A percentile compares a stretch with the other conserved stretches of the same genome.
These are phyloP conservation scores for Schwanniomyces occidentalis DNA, from an alignment of 805 yeast species.

Conservation along the genomic window DNA sequence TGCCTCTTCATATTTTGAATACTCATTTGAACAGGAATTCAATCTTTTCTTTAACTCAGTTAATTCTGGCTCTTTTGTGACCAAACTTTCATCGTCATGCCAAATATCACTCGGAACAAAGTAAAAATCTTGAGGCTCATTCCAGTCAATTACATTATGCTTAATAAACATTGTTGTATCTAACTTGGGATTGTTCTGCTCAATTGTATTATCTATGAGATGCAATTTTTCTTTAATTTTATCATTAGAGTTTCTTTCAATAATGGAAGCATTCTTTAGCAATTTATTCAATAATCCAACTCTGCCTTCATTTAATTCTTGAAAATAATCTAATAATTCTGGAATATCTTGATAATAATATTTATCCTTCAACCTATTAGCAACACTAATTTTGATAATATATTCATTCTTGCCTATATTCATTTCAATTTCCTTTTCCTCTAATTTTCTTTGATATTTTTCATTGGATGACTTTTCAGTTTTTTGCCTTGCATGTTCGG, in stretches of 20 bases:
- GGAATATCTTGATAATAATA: conserved; percentile 92
- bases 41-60: conserved; percentile 55
- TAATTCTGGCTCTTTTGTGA: conserved; percentile 57
- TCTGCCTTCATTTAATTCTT: conserved; percentile 78
- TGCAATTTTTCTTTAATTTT: conserved; percentile 51
- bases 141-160: conserved; percentile 77
- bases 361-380: conserved; percentile 90
- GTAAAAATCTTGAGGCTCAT: conserved; percentile 81
- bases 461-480: conserved; percentile 56
- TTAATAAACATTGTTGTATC: conserved; percentile 91
- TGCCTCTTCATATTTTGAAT: conserved; percentile 38
- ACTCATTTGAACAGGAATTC: conserved; percentile 38
- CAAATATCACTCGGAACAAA: conserved; percentile 90
- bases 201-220: conserved; percentile 54
- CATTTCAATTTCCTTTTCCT: conserved; percentile 76
- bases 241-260: conserved; percentile 54
- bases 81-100: conserved; percentile 90
- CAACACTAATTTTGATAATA: conserved; percentile 74
- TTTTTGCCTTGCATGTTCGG: conserved; percentile 80
- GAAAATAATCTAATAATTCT: conserved; percentile 80
- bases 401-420: conserved; percentile 83
- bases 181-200: conserved; percentile 67
- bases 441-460: conserved; percentile 52
- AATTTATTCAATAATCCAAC: conserved; percentile 70
- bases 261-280: conserved; percentile 56